phyloP scores from a whole-genome alignment of 2,329 filamentous ascomycete genomes.

The Colletotrichum zoysiae region DNA sequence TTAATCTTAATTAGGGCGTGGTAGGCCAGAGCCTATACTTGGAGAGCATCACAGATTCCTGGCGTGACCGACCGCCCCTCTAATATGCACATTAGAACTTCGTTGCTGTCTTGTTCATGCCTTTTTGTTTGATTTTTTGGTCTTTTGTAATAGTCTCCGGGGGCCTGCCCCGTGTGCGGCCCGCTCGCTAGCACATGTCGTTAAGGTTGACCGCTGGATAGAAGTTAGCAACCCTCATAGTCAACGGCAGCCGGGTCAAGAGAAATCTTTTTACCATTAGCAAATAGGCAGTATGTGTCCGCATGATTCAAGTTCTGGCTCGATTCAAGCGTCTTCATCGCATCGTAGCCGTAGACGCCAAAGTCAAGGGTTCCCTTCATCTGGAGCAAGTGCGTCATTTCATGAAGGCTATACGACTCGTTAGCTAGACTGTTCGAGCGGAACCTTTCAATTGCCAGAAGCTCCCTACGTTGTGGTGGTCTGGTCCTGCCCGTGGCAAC shows the following conservation, averaged over 20 bases:
- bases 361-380: constrained; percentile 63
- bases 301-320: constrained; percentile 42
- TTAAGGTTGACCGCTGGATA: constrained; percentile 24
- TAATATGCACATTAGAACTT: constrained; percentile 19
- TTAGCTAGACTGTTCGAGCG: neutral
- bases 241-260: neutral
- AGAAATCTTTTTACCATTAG: constrained; percentile 28
- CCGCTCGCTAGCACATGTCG: constrained; percentile 18
- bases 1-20: neutral
- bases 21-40: neutral
- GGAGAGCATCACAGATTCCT: constrained; percentile 1
- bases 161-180: neutral
- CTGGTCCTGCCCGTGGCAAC: constrained; percentile 67
- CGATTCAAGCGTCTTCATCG: constrained; percentile 22
- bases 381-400: constrained; percentile 71
- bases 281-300: constrained; percentile 42
- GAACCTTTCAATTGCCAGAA: no score
- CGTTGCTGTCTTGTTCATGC: neutral
- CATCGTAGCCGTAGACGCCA: constrained; percentile 42
- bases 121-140: neutral
- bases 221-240: neutral
- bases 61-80: neutral
- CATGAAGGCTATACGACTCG: constrained; percentile 77
- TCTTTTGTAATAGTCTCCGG: neutral
- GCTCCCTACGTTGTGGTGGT: constrained; percentile 63